Base-by-base conservation (phyloP, 2,329 filamentous ascomycete species). In the Torrubiellomyces zombiae region DNA sequence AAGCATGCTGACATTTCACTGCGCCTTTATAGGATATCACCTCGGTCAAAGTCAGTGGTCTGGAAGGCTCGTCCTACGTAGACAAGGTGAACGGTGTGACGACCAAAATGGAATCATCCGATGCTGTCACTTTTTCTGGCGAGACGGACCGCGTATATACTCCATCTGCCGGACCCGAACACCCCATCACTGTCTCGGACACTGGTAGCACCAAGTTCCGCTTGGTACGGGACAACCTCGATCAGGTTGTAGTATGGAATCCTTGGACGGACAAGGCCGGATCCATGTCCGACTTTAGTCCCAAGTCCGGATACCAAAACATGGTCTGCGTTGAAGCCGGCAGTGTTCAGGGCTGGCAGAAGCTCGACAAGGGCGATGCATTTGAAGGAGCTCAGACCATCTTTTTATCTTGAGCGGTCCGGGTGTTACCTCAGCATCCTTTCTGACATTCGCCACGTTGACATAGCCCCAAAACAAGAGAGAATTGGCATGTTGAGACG, bases 321-420 rank as follows among this genome's bases (percentile, higher is more conserved):
- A 94, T 95, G 81, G 59, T 98, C 21, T 95, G 89, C 46, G 69
- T 95, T 25, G 89, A 98, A 61, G 79, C 86, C 3, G 89, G 89
- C 9, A 67, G 74, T 7, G 86, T 95, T 11, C 63, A 67, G 36
- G 69, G 63, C 5, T 95, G 81, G 80, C 75, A 77, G 54, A 79
- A 72, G 38, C 58, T 95, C 37, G 89, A 95, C 48, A 71, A 74
- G 22, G 82, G 82, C 2, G 71, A 75, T 38, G 60, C 65, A 2
- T 70, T 69, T 40, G 64, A 74, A 47, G 70, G 68, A 6, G 63
- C 64, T 9, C 67, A 73, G 51, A 62, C 59, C 4, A 67, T 73
- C 32, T 46, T 40, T 15, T 35, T 58, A 16, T 38, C 35, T 24
- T 56, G 39, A 45, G n/a, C n/a, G n/a, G n/a, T n/a, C n/a, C n/a